Base-by-base conservation (phyloP, 768 basidiomycete species). In the Mycena floridula region DNA sequence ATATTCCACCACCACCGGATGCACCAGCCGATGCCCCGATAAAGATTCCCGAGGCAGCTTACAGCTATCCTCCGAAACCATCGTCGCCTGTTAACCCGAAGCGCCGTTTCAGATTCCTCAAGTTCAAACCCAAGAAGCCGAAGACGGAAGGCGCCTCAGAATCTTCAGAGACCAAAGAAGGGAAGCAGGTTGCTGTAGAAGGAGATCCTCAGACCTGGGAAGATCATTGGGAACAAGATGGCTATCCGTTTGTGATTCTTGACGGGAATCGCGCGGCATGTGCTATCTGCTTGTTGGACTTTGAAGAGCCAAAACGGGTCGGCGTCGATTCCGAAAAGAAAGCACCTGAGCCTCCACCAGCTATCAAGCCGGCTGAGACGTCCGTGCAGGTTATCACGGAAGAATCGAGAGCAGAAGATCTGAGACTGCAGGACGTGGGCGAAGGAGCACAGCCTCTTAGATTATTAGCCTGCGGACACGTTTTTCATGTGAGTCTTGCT, bases 261-360 rank as follows among this genome's bases (percentile, higher is more conserved):
- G 86, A 89, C 52, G 83, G 79, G 20, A 89, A 91, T 56, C 81
- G 89, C 42, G 89, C 89, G 4, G 77, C 82, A 13, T 91, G 89
- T 59, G 85, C 86, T 21, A 87, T 90, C 43, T 91, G 89, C 59
- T 65, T 91, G 51, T 73, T 85, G 74, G 89, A 91, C 59, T 92
- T 89, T 50, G 85, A 85, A 51, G 85, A 84, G 60, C 89, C 89
- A 13, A 72, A 54, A 53, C 59, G 66, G 43, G 52, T 61, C 28
- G 62, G 58, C 21, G 56, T 52, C n/a, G 43, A 39, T 5, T 47
- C 48, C 16, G 52, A 44, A 28, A 7, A 18, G 4, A 58, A 44
- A 30, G 32, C 7, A 25, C 23, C 13, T 16, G 25, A 4, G 20
- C 13, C 40, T 30, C 35, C 13, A 27, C 6, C 18, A 11, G 39